phyloP scores from a whole-genome alignment of 2,329 filamentous ascomycete species.

The Sporothrix globosa region DNA sequence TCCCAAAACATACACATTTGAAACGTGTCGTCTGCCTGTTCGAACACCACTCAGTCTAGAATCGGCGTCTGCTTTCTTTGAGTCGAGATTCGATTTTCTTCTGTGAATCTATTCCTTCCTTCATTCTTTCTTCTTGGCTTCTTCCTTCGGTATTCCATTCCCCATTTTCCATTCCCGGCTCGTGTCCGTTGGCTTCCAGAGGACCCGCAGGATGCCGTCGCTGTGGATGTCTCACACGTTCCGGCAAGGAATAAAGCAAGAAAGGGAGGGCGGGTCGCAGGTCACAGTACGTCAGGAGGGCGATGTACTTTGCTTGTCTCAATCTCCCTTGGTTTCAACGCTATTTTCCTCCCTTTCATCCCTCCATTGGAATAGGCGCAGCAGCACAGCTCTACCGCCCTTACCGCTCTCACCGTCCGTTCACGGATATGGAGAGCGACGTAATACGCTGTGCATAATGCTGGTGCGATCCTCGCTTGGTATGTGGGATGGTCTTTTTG shows the following conservation, averaged over 20 bases:
- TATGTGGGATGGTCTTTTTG: slow-evolving; percentile 15
- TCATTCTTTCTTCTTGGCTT: background rate
- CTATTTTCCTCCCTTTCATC: slow-evolving; percentile 2
- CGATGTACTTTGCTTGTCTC: no score
- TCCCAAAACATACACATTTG: background rate
- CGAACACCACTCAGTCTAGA: slow-evolving; percentile 1
- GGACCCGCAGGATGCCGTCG: slow-evolving; percentile 7
- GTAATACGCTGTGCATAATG: no score
- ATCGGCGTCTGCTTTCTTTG: background rate
- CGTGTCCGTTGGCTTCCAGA: background rate
- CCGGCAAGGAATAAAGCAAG: slow-evolving; percentile 17
- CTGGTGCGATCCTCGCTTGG: slow-evolving; percentile 11
- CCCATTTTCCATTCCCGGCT: slow-evolving; percentile 6
- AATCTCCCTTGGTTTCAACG: slow-evolving; percentile 1
- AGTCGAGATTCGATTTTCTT: background rate
- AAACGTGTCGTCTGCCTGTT: slow-evolving; percentile 14
- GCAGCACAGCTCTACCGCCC: background rate
- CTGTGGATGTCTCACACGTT: slow-evolving; percentile 19
- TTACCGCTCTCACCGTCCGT: background rate
- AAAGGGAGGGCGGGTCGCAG: background rate
- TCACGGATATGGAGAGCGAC: background rate
- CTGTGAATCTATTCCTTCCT: slow-evolving; percentile 12
- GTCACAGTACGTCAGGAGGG: no score
- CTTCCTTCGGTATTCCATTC: background rate
- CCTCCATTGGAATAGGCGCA: background rate